These are phyloP conservation scores for Xylariaceae sp. DNA, from an alignment of 2,329 filamentous ascomycete species.

Conservation along the genomic window DNA sequence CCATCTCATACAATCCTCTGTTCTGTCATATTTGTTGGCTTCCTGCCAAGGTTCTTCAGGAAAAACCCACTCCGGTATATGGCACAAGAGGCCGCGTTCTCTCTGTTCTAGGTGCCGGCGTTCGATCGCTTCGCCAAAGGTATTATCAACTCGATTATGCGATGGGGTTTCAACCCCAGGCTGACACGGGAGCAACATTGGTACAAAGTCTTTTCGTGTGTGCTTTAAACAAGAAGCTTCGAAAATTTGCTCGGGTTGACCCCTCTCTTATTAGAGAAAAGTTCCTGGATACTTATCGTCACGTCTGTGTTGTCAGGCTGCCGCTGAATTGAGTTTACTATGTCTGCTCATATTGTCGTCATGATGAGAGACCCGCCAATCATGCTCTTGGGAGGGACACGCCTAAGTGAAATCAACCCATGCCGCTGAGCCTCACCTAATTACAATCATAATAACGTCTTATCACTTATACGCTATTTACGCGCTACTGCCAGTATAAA, in stretches of 20 bases:
- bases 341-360: constrained; percentile 14
- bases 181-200: too few relatives aligned
- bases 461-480: too few relatives aligned
- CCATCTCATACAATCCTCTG: constrained; percentile 8
- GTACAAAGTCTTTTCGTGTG: too few relatives aligned
- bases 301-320: neutral
- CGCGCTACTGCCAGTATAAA: too few relatives aligned
- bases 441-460: too few relatives aligned
- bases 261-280: too few relatives aligned
- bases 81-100: neutral
- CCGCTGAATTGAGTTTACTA: neutral
- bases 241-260: too few relatives aligned
- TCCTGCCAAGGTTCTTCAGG: constrained; percentile 6
- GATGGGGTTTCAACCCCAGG: neutral
- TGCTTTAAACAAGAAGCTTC: too few relatives aligned
- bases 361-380: constrained; percentile 8
- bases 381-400: neutral
- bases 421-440: too few relatives aligned
- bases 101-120: constrained; percentile 8
- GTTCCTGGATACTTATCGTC: too few relatives aligned
- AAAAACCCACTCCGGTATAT: constrained; percentile 11
- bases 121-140: neutral
- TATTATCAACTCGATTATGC: neutral
- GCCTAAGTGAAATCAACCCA: too few relatives aligned
- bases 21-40: constrained; percentile 6